Evolutionary conservation across 2,329 filamentous ascomycete species (phyloP), one percentile per base, ranked within the genome.

Genomic region (Pseudonectria buxi): DNA sequence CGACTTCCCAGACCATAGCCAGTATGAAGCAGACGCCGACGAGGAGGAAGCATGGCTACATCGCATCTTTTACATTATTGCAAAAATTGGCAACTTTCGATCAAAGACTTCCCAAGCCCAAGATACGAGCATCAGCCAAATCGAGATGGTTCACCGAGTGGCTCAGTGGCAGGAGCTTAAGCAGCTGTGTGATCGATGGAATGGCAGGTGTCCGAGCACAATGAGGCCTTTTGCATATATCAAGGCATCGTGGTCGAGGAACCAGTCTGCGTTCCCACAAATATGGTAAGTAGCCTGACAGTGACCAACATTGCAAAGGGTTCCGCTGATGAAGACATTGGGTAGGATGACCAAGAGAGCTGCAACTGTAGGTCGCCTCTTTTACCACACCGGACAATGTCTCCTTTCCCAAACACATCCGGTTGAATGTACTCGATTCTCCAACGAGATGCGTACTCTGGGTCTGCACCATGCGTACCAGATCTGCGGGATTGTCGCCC

Each of bases 181-280:
- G 56, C 67, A 67, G n/a, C 74, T 89, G 65, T 90, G 86, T 49
- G 85, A 94, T 55, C 71, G 74, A 31, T 96, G 90, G 90, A 82
- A 86, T 46, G 71, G 76, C 34, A 76, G 72, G 35, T 83, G 87
- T 22, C 90, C 90, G 3, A 72, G 83, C 36, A 87, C 85, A 1
- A 95, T 96, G 87, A 81, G 85, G 47, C 86, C 89, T 0, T 78
- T 94, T 58, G 85, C 82, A 1, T 88, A 86, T 55, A 63, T 92
- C 1, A 76, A 81, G 37, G 71, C 83, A 2, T 74, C 76, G 39
- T 77, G 84, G 49, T 81, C 80, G 1, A 70, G 67, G 22, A 74
- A 75, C 2, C 81, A 81, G 46, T 94, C 86, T 3, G 65, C 76
- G 1, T 95, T 95, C 51, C 89, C 90, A 0, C 83, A 92, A 56